These are phyloP conservation scores for Russula sp. DNA, from an alignment of 768 basidiomycete species.

Conservation along the genomic window DNA sequence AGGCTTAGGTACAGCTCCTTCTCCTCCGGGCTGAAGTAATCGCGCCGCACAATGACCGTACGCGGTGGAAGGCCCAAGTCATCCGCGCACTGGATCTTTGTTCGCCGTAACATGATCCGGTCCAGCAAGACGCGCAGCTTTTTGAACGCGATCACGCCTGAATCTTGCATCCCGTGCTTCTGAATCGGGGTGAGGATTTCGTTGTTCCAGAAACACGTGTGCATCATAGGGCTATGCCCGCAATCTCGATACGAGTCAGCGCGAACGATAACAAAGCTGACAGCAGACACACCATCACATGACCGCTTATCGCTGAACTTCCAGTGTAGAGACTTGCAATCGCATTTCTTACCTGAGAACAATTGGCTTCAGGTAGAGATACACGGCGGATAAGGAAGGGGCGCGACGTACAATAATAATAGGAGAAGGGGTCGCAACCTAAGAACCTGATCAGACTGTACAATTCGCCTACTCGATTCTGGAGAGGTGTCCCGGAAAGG, in stretches of 20 bases:
- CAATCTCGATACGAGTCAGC: conserved; percentile 44
- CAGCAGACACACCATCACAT: conserved; percentile 64
- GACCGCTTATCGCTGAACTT: conserved; percentile 72
- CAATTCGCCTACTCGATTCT: conserved; percentile 97
- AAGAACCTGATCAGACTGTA: conserved; percentile 92
- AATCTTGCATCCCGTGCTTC: conserved; percentile 74
- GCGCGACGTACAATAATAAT: conserved; percentile 70
- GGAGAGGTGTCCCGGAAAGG: conserved; percentile 90
- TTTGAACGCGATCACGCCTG: conserved; percentile 80
- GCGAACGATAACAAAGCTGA: neutral
- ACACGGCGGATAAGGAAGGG: neutral
- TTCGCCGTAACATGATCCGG: conserved; percentile 91
- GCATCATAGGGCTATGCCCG: conserved; percentile 79
- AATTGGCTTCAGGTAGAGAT: conserved; percentile 4
- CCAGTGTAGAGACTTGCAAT: conserved; percentile 96
- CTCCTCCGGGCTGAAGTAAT: conserved; percentile 95
- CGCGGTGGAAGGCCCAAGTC: conserved; percentile 93
- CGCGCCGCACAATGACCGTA: conserved; percentile 78
- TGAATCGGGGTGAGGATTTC: conserved; percentile 96
- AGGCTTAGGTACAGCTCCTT: conserved; percentile 90
- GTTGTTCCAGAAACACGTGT: conserved; percentile 95
- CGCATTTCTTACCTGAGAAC: conserved; percentile 70
- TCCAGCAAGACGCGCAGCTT: conserved; percentile 86
- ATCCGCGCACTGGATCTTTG: conserved; percentile 90
- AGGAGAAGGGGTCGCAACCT: conserved; percentile 88